Conservation (phyloP, 1,284 basidiomycete genomes). For the Papiliotrema nemorosa region DNA sequence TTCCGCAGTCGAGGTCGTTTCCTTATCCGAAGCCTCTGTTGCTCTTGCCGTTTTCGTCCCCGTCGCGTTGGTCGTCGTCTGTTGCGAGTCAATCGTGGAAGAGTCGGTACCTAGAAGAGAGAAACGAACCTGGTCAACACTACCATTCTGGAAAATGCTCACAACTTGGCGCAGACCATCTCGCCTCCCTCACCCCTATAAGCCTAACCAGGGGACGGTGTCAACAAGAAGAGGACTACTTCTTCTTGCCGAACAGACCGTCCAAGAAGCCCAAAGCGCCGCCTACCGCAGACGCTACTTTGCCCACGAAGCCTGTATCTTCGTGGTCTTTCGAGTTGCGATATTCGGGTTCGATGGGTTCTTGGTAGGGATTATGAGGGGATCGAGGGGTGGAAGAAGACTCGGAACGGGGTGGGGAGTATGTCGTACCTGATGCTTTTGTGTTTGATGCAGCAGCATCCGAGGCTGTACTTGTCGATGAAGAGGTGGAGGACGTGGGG, state of each 20-base stretch:
- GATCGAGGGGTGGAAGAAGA: conserved; percentile 6
- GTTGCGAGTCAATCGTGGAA: neutral
- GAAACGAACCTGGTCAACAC: conserved; percentile 22
- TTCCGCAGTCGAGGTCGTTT: neutral
- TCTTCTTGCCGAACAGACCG: conserved; percentile 22
- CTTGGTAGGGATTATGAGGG: neutral
- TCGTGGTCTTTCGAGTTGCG: neutral
- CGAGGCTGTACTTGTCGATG: neutral
- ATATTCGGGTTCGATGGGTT: conserved; percentile 16
- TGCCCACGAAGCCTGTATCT: conserved; percentile 20
- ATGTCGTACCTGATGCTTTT: neutral
- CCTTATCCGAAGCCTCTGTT: neutral
- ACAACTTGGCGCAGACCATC: conserved; percentile 11
- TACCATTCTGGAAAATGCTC: conserved; percentile 13
- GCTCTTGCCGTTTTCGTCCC: neutral
- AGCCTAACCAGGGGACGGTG: no score
- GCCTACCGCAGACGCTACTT: conserved; percentile 35
- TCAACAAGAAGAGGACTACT: conserved; percentile 3
- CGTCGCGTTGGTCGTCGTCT: neutral
- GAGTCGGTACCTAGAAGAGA: conserved; percentile 4
- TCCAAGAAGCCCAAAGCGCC: conserved; percentile 40
- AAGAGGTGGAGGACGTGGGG: conserved; percentile 1
- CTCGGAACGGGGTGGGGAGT: conserved; percentile 6
- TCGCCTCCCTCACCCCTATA: no score
- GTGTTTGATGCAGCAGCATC: conserved; percentile 4